Evolutionary conservation across 345 rosid species (phyloP), one percentile per base, ranked within the genome.

Genomic region (Hypericum androsaemum): DNA sequence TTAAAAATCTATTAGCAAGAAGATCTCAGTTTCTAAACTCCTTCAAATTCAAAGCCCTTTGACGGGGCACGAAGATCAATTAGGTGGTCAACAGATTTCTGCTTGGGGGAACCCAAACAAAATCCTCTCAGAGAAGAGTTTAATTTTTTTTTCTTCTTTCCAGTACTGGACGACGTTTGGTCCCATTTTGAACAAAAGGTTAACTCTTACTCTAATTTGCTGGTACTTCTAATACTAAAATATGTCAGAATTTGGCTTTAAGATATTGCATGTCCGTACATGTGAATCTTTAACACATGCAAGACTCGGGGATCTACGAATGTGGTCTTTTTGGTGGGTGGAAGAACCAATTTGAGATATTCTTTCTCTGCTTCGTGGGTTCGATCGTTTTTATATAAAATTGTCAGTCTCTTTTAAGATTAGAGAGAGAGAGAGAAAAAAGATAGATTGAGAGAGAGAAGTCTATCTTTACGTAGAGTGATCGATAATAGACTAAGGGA

Each of bases 221-320:
- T 58, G 45, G 74, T 70, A 62, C 82, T 71, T 78, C 67, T 37
- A 68, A 66, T 76, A 60, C 71, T 74, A 47, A 22, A 76, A 77
- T 65, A 69, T 63, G 80, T 75, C 69, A 67, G 73, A 40, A 45
- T 63, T 73, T 60, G 36, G 5, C 39, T 40, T 13, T 79, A 71
- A 50, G 64, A 72, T 75, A 81, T 61, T 65, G 70, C 77, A 73
- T 62, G 69, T 70, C 76, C 85, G 83, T 80, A 84, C 86, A 66
- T 62, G 63, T 61, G 58, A 61, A 64, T 65, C 68, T 72, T 55
- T 53, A 74, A 74, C 79, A 72, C 83, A 78, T 75, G 82, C 83
- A 69, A 54, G 22, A 76, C 86, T 69, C 84, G 84, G 95, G 88
- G 94, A 81, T 89, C 88, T 75, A 83, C 81, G 71, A 74, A 74